These are phyloP conservation scores for Suhomyces chickasaworum DNA, from an alignment of 1,139 yeast species.

Conservation along the genomic window DNA sequence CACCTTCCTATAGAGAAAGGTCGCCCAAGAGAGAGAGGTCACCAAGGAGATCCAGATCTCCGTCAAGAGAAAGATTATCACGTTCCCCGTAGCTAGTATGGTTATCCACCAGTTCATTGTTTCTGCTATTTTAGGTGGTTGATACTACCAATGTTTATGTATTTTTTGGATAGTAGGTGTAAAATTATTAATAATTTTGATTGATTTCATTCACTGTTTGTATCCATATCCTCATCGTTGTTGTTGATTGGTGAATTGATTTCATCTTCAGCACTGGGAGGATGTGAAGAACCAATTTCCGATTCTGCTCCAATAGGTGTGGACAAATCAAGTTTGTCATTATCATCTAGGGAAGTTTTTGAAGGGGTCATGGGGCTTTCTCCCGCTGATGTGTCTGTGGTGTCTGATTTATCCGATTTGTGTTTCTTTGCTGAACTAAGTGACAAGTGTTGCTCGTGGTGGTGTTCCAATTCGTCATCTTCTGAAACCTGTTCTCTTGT, in stretches of 20 bases:
- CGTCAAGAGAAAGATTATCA: conserved; percentile 13
- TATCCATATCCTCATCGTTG: neutral
- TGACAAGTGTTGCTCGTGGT: too few relatives aligned
- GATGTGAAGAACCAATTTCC: neutral
- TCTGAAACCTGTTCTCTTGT: conserved; percentile 10
- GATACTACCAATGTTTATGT: neutral
- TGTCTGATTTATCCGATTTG: conserved; percentile 1
- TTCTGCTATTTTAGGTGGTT: neutral
- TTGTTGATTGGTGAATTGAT: neutral
- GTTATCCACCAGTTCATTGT: neutral
- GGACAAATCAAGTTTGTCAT: conserved; percentile 19
- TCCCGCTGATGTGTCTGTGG: too few relatives aligned
- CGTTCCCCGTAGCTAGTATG: conserved; percentile 1
- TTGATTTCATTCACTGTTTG: neutral
- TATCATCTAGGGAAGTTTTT: conserved; percentile 6
- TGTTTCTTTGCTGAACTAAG: conserved; percentile 6
- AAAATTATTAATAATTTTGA: neutral
- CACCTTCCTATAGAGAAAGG: conserved; percentile 18
- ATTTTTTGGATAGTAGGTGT: neutral
- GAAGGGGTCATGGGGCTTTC: conserved; percentile 12
- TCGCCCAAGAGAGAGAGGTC: conserved; percentile 3
- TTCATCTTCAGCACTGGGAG: neutral
- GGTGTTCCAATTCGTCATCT: too few relatives aligned
- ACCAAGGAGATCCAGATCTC: conserved; percentile 20
- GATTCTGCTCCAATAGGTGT: conserved; percentile 13